Percentiles rank a stretch among this genome's conserved stretches.
These are phyloP conservation scores for Thielaviopsis musarum DNA, from an alignment of 2,329 filamentous ascomycete species.

Conservation along the genomic window DNA sequence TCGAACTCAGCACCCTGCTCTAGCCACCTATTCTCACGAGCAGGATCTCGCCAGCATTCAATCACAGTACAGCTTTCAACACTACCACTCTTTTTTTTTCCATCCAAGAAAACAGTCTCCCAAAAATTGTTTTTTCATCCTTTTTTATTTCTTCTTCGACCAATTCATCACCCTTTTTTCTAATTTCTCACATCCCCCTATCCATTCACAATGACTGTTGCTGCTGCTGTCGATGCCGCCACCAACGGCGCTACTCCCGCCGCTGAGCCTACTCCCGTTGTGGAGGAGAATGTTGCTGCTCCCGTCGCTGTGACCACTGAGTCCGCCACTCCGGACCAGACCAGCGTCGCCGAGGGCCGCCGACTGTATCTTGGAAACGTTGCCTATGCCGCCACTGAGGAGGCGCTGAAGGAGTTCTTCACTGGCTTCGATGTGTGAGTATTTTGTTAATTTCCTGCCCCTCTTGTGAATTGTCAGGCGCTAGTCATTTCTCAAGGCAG, in stretches of 20 bases:
- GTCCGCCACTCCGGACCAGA: constrained; percentile 50
- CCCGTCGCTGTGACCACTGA: constrained; percentile 62
- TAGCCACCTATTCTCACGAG: constrained; percentile 10
- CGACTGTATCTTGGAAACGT: constrained; percentile 99
- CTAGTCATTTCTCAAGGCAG: neutral
- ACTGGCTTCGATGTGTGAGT: constrained; percentile 98
- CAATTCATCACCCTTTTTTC: constrained; percentile 41
- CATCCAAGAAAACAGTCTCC: neutral
- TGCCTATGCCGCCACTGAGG: constrained; percentile 99
- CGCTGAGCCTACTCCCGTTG: constrained; percentile 13
- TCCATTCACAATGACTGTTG: constrained; percentile 64
- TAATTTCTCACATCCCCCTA: constrained; percentile 24
- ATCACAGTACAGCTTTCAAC: neutral
- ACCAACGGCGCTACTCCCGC: constrained; percentile 7
- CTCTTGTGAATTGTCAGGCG: neutral
- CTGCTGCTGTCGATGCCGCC: constrained; percentile 18
- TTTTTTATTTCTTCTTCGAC: neutral
- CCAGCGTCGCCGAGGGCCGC: constrained; percentile 93
- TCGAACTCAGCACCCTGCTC: constrained; percentile 12
- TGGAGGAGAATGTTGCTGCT: constrained; percentile 50
- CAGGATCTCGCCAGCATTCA: constrained; percentile 11
- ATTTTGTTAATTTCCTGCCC: neutral
- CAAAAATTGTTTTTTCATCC: neutral
- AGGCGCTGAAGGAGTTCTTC: constrained; percentile 99
- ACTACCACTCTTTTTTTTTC: neutral